Percentiles rank a stretch among this genome's conserved stretches.
These are phyloP conservation scores for Wickerhamomyces sp. DNA, from an alignment of 1,139 yeast species.

Conservation along the genomic window DNA sequence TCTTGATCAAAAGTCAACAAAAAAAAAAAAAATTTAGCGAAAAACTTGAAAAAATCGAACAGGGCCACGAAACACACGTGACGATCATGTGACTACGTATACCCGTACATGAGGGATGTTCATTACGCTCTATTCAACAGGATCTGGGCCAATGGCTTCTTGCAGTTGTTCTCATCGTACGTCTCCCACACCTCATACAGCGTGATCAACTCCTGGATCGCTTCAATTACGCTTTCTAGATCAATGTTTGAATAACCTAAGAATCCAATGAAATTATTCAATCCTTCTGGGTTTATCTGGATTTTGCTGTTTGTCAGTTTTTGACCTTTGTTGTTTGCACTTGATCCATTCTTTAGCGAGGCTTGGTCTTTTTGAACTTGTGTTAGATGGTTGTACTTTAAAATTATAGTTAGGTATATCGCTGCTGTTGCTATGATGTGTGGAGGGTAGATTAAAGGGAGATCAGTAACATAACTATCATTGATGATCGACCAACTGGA, in stretches of 20 bases:
- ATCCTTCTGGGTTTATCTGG: not conserved
- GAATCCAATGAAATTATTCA: conserved; percentile 48
- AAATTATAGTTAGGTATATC: conserved; percentile 65
- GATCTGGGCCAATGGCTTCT: conserved; percentile 24
- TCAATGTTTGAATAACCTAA: conserved; percentile 74
- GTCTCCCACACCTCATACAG: conserved; percentile 81
- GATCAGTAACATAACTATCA: conserved; percentile 85
- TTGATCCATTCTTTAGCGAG: not conserved
- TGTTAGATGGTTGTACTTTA: conserved; percentile 36
- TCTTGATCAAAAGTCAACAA: too few species aligned
- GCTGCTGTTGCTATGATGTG: conserved; percentile 85
- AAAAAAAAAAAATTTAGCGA: too few species aligned
- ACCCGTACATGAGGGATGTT: not conserved
- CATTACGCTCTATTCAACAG: conserved; percentile 15
- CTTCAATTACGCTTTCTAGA: conserved; percentile 69
- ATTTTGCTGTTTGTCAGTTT: not conserved
- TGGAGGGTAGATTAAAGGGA: conserved; percentile 80
- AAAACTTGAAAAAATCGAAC: too few species aligned
- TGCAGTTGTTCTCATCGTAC: conserved; percentile 55
- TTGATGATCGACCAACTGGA: conserved; percentile 86
- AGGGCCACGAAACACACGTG: too few species aligned
- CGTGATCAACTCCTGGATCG: conserved; percentile 75
- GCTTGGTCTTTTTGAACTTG: conserved; percentile 14
- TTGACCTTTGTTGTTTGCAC: too few species aligned
- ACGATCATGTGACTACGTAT: not conserved